Evolutionary conservation across 1,139 yeast genomes (phyloP), one percentile per base, ranked within the genome.

Genomic region (Candida sanyaensis): DNA sequence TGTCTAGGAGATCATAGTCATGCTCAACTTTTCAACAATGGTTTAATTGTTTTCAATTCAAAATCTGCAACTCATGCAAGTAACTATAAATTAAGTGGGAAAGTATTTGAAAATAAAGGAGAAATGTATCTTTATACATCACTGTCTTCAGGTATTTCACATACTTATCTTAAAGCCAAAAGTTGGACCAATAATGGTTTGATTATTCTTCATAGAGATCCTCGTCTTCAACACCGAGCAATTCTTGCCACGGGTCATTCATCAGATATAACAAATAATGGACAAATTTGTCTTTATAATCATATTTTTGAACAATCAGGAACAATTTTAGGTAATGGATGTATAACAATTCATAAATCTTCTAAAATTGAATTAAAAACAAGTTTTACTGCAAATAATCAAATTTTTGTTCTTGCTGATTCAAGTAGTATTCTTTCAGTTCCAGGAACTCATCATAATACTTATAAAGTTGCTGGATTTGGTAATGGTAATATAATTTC

Each of bases 281-380:
- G 29, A 5, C 39, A 36, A 24, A 36, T 36, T n/a, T 36, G 39
- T 36, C 39, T 36, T 36, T 36, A 24, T 12, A 36, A 36, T 26
- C 39, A 36, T 26, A 6, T 11, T 26, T 23, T 23, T 36, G 24
- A 6, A 6, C 37, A 33, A 21, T 21, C 23, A 9, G 11, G 23
- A 8, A 9, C 11, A 17, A 33, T 33, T 17, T 11, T 24, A 11
- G 29, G 39, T 23, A 10, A n/a, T 13, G 39, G 39, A 23, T 36
- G 39, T 26, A 36, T 36, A 6, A 24, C 39, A 8, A 36, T 36
- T 23, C 17, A 36, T 5, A 36, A 36, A 26, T 11, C 28, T 6
- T 36, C 39, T 8, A n/a, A 26, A 10, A 29, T 36, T 24, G 39
- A 24, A 26, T 23, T 36, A 12, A 36, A 36, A n/a, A 24, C 39